These are phyloP conservation scores for Clohesyomyces aquaticus DNA, from an alignment of 495 filamentous ascomycete species.

Conservation along the genomic window DNA sequence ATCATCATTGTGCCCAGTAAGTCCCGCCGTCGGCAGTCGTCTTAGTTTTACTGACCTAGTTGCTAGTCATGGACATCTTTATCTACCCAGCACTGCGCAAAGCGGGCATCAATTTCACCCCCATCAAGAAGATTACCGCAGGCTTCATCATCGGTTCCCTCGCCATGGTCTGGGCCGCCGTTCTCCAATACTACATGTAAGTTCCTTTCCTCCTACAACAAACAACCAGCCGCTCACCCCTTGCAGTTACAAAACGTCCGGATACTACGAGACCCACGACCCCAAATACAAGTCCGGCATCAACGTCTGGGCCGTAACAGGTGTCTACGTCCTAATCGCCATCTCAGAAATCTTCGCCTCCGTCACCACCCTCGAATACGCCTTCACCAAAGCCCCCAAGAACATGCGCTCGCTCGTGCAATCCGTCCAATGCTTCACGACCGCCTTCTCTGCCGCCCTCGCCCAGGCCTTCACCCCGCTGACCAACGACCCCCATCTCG, in stretches of 20 bases:
- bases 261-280: background rate
- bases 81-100: constrained; percentile 68
- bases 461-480: constrained; percentile 26
- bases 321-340: constrained; percentile 29
- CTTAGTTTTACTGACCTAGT: no score
- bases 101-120: constrained; percentile 67
- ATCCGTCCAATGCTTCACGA: constrained; percentile 17
- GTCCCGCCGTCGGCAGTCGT: no score
- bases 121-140: constrained; percentile 71
- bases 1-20: constrained; percentile 49
- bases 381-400: constrained; percentile 38
- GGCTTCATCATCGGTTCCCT: constrained; percentile 53
- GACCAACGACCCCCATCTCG: constrained; percentile 30
- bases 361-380: constrained; percentile 36
- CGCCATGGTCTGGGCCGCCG: constrained; percentile 37
- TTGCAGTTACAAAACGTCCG: constrained; percentile 28
- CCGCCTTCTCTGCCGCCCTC: constrained; percentile 27
- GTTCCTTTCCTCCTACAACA: no score
- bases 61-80: constrained; percentile 21
- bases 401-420: constrained; percentile 35
- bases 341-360: constrained; percentile 35
- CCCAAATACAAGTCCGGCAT: constrained; percentile 13
- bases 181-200: constrained; percentile 36
- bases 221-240: no score
- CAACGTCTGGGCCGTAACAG: constrained; percentile 30